Conservation (phyloP, 2,329 filamentous ascomycete genomes). For the Fusarium napiforme region DNA sequence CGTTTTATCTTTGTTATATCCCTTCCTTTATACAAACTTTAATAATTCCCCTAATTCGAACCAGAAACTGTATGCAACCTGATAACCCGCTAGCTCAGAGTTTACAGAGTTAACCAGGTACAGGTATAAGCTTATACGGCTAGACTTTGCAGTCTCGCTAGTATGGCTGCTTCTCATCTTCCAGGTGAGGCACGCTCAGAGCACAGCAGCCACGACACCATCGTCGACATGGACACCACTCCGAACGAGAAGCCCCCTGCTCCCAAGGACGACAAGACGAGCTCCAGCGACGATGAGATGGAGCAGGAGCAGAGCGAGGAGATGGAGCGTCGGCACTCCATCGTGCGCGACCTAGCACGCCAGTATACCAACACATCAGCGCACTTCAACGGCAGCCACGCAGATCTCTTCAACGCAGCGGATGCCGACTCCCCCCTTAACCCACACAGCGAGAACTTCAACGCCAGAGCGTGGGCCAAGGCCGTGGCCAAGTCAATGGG, state of each 20-base stretch:
- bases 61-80: constrained; percentile 10
- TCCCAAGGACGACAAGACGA: constrained; percentile 2
- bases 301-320: constrained; percentile 10
- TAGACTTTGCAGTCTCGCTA: constrained; percentile 12
- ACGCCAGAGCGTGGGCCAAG: constrained; percentile 54
- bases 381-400: constrained; percentile 23
- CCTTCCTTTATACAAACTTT: background rate
- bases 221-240: constrained; percentile 22
- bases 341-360: constrained; percentile 33
- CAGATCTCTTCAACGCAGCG: constrained; percentile 27
- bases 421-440: constrained; percentile 57
- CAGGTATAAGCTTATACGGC: constrained; percentile 3
- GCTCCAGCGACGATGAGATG: constrained; percentile 18
- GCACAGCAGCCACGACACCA: constrained; percentile 32
- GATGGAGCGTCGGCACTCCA: constrained; percentile 34
- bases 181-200: constrained; percentile 19
- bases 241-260: constrained; percentile 18
- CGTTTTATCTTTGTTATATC: background rate
- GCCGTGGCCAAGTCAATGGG: constrained; percentile 40
- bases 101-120: background rate
- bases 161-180: constrained; percentile 23
- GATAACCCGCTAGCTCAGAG: too few species aligned
- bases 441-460: constrained; percentile 61
- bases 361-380: constrained; percentile 31
- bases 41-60: constrained; percentile 18